Evolutionary conservation across 192 early-diverging fungal genomes (phyloP).

Genomic region (Coemansia sp.): DNA sequence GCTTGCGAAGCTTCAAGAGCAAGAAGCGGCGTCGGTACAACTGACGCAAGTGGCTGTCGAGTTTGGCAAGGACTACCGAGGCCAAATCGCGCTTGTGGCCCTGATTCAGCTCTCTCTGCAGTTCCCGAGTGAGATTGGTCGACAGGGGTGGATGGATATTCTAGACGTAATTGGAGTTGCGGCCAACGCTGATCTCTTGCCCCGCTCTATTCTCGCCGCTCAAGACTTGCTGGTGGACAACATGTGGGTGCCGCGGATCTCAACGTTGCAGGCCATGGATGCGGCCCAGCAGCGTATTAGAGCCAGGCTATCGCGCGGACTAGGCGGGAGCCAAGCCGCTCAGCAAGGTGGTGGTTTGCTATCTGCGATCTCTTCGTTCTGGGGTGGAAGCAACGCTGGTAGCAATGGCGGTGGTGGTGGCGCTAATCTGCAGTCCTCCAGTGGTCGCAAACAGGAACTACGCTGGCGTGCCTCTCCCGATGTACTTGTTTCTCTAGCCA

Average conservation of each 20-base stretch:
- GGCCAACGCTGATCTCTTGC: constrained; percentile 40
- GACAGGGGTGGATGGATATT: constrained; percentile 61
- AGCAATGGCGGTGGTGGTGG: not conserved
- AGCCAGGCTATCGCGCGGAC: constrained; percentile 15
- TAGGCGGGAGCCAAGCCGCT: constrained; percentile 7
- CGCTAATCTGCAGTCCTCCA: constrained; percentile 6
- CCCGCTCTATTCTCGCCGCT: constrained; percentile 21
- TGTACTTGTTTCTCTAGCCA: constrained; percentile 24
- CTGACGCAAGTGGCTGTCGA: constrained; percentile 74
- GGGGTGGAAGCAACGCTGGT: constrained; percentile 27
- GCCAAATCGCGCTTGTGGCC: constrained; percentile 90
- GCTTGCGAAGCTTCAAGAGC: constrained; percentile 40
- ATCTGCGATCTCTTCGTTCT: constrained; percentile 52
- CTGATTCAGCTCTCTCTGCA: constrained; percentile 66
- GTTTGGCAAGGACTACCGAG: constrained; percentile 87
- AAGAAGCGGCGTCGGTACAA: constrained; percentile 30
- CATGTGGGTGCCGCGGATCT: constrained; percentile 47
- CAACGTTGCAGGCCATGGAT: constrained; percentile 42
- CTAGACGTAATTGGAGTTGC: constrained; percentile 71
- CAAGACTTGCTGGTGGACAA: constrained; percentile 14
- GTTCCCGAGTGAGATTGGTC: constrained; percentile 69
- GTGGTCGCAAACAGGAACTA: constrained; percentile 29
- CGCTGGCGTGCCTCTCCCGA: constrained; percentile 52
- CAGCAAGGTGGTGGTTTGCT: constrained; percentile 41
- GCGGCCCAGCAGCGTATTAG: constrained; percentile 29